Evolutionary conservation across 2,329 filamentous ascomycete genomes (phyloP), one percentile per base, ranked within the genome.

Genomic region (Fusarium sp.): DNA sequence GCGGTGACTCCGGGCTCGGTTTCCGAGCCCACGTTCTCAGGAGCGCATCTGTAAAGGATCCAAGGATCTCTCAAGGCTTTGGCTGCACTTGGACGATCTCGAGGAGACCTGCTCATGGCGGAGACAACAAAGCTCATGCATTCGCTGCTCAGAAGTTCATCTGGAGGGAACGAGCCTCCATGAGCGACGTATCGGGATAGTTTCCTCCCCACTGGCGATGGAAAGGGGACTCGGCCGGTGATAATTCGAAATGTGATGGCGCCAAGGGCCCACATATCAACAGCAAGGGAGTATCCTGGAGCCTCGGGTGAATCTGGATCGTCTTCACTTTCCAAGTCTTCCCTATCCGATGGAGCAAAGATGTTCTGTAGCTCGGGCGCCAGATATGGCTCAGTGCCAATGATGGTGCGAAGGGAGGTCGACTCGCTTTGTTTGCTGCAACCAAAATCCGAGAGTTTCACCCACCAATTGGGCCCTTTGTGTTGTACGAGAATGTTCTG

Each of bases 401-500:
- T 18, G 1, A 47, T 34, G 1, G 52, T 67, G 10, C 40, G 50
- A 4, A 67, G 47, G 14, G 27, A 29, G 1, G 47, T 59, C 1
- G 34, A 29, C 24, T 59, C 50, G 18, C 38, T 58, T 18, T 59
- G 65, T 13, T 67, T 58, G 52, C 50, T 50, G 20, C 35, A 42
- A 11, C 66, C 66, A 16, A 68, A 63, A 11, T 68, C 66, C 3
- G 34, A 47, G 8, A 69, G 57, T 29, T 65, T 65, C 1, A 69
- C 66, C 62, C 62, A 61, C 66, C 66, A 69, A n/a, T 50, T 61
- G 2, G 66, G 62, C 1, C 62, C 56, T 13, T 29, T 20, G 2
- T 65, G 22, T 14, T 61, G 24, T 0, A 69, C 56, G 16, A 69
- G 66, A 10, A 69, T 65, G 58, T 69, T 65, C 66, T 69, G 31